Evolutionary conservation across 2,329 filamentous ascomycete species (phyloP), one percentile per base, ranked within the genome.

Genomic region (Calonectria leucothoes): DNA sequence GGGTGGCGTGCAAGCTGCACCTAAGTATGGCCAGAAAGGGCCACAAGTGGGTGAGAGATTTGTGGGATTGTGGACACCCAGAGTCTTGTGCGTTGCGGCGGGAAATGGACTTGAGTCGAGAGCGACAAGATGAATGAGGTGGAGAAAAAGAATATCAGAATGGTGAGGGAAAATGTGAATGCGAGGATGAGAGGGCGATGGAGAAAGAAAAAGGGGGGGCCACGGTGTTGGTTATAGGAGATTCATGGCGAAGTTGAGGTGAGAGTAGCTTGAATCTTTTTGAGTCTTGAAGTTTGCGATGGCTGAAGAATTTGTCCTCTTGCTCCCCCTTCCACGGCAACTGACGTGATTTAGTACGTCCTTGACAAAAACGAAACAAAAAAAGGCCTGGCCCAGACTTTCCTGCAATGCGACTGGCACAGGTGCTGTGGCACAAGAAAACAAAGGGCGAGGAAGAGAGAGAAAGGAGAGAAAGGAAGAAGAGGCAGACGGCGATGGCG

Each of bases 111-210:
- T 61, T 61, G 55, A 61, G 55, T 39, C 70, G 74, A 68, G 59
- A 70, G 42, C 71, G 69, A 74, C 65, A 27, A 74, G 75, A 71
- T 78, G 77, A 75, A 73, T 79, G 70, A 73, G 77, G 67, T 75
- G 25, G 66, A 74, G 64, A 55, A 73, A 72, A 49, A 70, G 69
- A 66, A 69, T 57, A 65, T 45, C 37, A 70, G 69, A 71, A 61
- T 39, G 33, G 23, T 70, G 70, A 65, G 39, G 37, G 31, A 42
- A 27, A 59, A 65, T 23, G 49, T 37, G 39, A 35, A 65, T 52
- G 49, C 61, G 51, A 70, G 57, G 45, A 37, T 33, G 37, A 59
- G 33, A 59, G 39, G 71, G 57, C 23, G 57, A 57, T 68, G 37
- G 48, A 33, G 27, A 63, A 51, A 29, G n/a, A 61, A 61, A 48